Base-by-base conservation (phyloP, 305 asterid genomes). In the Rubia tinctorum region DNA sequence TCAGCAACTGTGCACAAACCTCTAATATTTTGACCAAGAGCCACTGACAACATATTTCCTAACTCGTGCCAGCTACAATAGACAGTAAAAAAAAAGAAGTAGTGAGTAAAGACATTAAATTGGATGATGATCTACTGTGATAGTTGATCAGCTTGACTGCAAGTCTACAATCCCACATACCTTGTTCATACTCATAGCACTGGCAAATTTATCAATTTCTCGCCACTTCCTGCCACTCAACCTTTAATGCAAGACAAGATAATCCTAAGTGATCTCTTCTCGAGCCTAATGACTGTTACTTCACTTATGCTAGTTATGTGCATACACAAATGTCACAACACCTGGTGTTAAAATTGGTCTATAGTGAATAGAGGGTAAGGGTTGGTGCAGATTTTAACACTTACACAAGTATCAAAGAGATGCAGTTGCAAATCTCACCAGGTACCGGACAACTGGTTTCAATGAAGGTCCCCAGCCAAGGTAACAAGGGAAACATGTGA, bases 381-480 rank as follows among this genome's bases (percentile, higher is more conserved):
- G 37, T 49, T 67, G 69, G 65, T 25, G 6, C 69, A 15, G 64
- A 63, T 15, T 11, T 37, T 73, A 69, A 23, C 65, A 18, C 84
- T 83, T 83, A 95, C 98, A 95, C 77, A 47, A 84, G 84, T 30
- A 73, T 67, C 65, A 95, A 79, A 0, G 91, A 87, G 76, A 85
- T 79, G 67, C 98, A 95, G 80, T 86, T 84, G 73, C 97, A 96
- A 25, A 95, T 89, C 84, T 92, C 97, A 61, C 91, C 99, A 2
- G 99, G 98, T 71, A 95, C 84, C 97, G 14, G 93, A 91, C 69
- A 95, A 80, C 60, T 88, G 88, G 86, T 95, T 95, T 20, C 97
- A 98, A 75, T 88, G 95, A 59, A 95, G 89, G 74, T 95, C 99
- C 56, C 99, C 92, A 90, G 90, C 69, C 65, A 70, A 73, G 42